These are phyloP conservation scores for Leishmania turanica DNA, from an alignment of 208 protist genomes.

Conservation along the genomic window DNA sequence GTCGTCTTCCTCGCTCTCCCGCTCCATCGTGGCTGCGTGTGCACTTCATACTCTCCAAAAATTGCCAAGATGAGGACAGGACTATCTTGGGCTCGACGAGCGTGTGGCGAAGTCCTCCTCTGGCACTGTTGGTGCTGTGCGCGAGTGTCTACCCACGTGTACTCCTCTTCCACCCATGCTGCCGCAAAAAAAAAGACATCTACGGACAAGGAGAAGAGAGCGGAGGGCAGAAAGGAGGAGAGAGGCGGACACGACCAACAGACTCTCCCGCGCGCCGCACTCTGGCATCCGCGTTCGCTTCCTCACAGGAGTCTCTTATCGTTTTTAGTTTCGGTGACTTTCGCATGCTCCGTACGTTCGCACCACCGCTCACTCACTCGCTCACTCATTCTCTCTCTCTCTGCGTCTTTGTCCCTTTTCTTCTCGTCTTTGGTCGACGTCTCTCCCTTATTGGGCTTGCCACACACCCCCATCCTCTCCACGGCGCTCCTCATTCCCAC, in stretches of 20 bases:
- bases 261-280: neutral
- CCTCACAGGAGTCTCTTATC: neutral
- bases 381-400: neutral
- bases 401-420: neutral
- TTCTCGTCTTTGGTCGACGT: neutral
- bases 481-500: neutral
- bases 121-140: neutral
- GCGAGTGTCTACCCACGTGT: neutral
- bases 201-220: neutral
- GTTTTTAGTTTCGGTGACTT: neutral
- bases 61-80: neutral
- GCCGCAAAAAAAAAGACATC: neutral
- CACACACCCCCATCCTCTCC: neutral
- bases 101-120: neutral
- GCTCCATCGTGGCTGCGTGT: neutral
- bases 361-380: neutral
- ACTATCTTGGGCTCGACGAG: neutral
- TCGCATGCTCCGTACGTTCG: neutral
- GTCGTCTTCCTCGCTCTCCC: neutral
- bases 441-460: neutral
- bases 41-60: neutral
- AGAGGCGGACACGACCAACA: neutral
- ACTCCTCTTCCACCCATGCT: neutral
- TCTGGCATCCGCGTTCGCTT: neutral
- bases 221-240: neutral